A percentile compares a stretch with the other conserved stretches of the same genome.
Evolutionary conservation across 1,139 yeast genomes (phyloP).

Genomic region (Tardiomyces digboiensis): DNA sequence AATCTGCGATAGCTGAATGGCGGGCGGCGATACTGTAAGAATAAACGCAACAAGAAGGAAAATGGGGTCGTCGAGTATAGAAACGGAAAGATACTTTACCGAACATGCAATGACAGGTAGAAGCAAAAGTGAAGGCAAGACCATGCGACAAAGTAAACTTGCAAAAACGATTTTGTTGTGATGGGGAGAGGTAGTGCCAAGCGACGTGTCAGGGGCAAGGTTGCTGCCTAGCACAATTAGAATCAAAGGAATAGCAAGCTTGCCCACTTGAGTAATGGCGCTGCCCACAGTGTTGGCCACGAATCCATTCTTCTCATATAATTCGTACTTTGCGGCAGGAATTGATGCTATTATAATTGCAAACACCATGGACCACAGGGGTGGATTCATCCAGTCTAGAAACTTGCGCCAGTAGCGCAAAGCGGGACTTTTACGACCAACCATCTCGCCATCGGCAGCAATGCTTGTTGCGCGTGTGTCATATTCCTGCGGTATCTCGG

Average conservation of each 20-base stretch:
- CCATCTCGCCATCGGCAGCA: not conserved
- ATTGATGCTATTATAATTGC: conserved; percentile 80
- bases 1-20: conserved; percentile 75
- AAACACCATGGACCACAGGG: conserved; percentile 82
- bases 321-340: conserved; percentile 53
- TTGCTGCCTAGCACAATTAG: conserved; percentile 53
- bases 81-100: conserved; percentile 55
- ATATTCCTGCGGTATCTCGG: not conserved
- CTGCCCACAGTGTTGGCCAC: conserved; percentile 67
- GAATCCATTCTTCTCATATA: conserved; percentile 57
- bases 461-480: not conserved
- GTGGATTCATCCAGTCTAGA: conserved; percentile 76
- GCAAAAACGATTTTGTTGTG: conserved; percentile 53
- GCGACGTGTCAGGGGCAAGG: conserved; percentile 28
- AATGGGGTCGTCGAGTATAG: conserved; percentile 77
- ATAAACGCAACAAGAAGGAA: conserved; percentile 69
- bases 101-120: conserved; percentile 58
- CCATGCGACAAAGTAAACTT: conserved; percentile 66
- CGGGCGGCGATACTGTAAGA: conserved; percentile 74
- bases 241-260: conserved; percentile 79
- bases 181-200: conserved; percentile 40
- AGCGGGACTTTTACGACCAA: not conserved
- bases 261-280: conserved; percentile 71
- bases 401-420: conserved; percentile 13
- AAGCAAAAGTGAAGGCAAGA: conserved; percentile 57